These are phyloP conservation scores for Wickerhamiella domercqiae DNA, from an alignment of 805 yeast genomes.

Conservation along the genomic window DNA sequence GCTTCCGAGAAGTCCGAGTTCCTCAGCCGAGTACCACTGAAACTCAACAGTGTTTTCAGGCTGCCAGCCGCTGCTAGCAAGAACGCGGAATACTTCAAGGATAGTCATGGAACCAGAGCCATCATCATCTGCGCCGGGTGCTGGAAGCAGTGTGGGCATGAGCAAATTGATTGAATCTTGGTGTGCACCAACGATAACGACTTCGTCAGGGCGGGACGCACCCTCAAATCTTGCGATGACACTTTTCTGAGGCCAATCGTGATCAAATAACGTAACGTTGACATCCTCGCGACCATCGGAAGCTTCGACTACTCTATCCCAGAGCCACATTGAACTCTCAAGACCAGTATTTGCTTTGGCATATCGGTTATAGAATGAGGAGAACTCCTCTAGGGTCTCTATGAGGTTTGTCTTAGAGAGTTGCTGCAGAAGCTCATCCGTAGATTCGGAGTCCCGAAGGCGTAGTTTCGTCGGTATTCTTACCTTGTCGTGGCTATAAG, in stretches of 20 bases:
- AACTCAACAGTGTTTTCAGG: conserved; percentile 74
- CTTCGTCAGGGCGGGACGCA: conserved; percentile 26
- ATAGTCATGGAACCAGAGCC: conserved; percentile 74
- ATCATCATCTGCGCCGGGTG: conserved; percentile 94
- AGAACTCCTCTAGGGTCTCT: conserved; percentile 41
- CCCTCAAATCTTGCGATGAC: conserved; percentile 45
- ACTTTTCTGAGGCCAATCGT: conserved; percentile 66
- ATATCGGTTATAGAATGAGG: conserved; percentile 59
- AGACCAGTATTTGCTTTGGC: conserved; percentile 55
- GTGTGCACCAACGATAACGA: conserved; percentile 73
- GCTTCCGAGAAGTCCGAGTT: conserved; percentile 79
- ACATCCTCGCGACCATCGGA: conserved; percentile 23
- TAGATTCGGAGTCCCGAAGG: conserved; percentile 26
- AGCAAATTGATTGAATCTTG: conserved; percentile 67
- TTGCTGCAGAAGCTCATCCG: conserved; percentile 28
- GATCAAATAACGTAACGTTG: conserved; percentile 37
- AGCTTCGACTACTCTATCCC: conserved; percentile 29
- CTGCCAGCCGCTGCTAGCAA: conserved; percentile 30
- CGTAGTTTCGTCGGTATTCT: conserved; percentile 37
- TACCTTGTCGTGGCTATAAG: conserved; percentile 22
- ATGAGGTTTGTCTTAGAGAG: conserved; percentile 37
- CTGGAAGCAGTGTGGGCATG: conserved; percentile 48
- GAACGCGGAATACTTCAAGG: conserved; percentile 54
- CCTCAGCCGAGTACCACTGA: conserved; percentile 92
- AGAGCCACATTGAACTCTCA: conserved; percentile 58